Evolutionary conservation across 768 basidiomycete genomes (phyloP), one percentile per base, ranked within the genome.

Genomic region (Kwoniella pini): DNA sequence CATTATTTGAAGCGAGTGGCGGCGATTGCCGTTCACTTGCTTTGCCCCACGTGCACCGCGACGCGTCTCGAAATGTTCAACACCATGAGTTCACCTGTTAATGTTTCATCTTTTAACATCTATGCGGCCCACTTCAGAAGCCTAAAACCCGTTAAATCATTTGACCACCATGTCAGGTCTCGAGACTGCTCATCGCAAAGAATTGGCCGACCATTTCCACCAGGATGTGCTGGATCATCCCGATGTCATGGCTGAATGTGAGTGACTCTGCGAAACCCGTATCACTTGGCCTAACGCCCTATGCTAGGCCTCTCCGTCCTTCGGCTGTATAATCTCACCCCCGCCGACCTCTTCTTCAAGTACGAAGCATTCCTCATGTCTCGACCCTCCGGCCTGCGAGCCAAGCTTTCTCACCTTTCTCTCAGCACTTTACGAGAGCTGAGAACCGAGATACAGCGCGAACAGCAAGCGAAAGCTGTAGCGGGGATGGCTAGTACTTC

Each of bases 311-410:
- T 80, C 1, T 73, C 79, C 6, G 80, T 83, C 6, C 76, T 80
- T 46, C 70, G 77, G 1, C 57, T 78, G n/a, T 82, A 80, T 74
- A 72, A 70, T 39, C 70, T 82, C 21, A 51, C 71, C 2, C 72
- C 80, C 9, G 66, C 79, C 24, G 75, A 79, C 31, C 77, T 83
- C 17, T 80, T 70, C 68, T 82, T 74, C 77, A 79, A 81, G 60
- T 82, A 81, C 78, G 80, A 83, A 66, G 80, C 81, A 3, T 80
- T 80, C 62, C 60, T 78, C 21, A 63, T 80, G 38, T 74, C 76
- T 22, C 63, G 68, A 4, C 68, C 74, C 36, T 71, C 68, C 15
- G 70, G 74, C 17, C 51, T 73, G 0, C 60, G 74, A 9, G 72
- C 68, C 38, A 71, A 70, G 54, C 50, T 71, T 12, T 58, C 70